phyloP scores from a whole-genome alignment of 164 flowering plant species.

The Cinnamomum chago region DNA sequence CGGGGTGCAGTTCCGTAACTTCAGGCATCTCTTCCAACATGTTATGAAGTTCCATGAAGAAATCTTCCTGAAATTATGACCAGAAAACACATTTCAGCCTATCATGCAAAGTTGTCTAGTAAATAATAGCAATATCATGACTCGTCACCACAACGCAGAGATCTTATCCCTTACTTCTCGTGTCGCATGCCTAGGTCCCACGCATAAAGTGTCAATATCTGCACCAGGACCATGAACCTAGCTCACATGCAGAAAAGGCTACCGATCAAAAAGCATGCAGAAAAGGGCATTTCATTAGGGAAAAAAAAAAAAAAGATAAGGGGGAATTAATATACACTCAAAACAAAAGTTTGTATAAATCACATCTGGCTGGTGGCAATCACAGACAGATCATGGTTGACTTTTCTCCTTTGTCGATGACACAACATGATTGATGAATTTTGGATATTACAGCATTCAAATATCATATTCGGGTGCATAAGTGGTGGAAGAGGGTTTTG shows the following conservation, averaged over 20 bases:
- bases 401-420: too few species aligned
- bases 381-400: too few species aligned
- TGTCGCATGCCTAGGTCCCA: constrained; percentile 89
- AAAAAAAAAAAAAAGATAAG: too few species aligned
- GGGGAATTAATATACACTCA: background rate
- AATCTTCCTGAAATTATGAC: constrained; percentile 62
- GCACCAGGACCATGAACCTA: constrained; percentile 99
- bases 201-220: constrained; percentile 94
- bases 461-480: too few species aligned
- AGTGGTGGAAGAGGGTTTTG: too few species aligned
- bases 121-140: background rate
- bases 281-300: too few species aligned
- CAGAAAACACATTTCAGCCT: constrained; percentile 6
- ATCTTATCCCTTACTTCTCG: constrained; percentile 58
- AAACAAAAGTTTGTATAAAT: too few species aligned
- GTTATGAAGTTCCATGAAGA: constrained; percentile 68
- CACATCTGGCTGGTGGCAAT: too few species aligned
- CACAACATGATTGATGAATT: too few species aligned
- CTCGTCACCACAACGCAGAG: background rate
- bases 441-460: too few species aligned
- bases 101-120: constrained; percentile 3
- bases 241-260: background rate
- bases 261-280: too few species aligned
- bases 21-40: constrained; percentile 90
- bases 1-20: constrained; percentile 86